phyloP scores from a whole-genome alignment of 1,284 basidiomycete species.

The Papiliotrema flavescens region DNA sequence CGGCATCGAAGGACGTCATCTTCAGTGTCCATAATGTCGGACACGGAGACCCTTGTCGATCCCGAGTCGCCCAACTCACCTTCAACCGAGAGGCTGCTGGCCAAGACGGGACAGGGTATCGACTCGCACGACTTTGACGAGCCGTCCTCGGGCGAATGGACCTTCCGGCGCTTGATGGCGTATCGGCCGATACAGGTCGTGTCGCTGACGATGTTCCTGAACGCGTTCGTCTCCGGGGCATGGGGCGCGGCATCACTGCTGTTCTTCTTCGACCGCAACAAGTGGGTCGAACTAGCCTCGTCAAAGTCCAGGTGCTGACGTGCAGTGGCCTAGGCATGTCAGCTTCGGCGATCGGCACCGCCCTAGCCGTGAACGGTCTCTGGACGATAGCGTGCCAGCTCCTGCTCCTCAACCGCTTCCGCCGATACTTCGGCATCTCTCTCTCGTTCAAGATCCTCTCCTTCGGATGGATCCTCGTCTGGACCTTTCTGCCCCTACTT shows the following conservation, averaged over 20 bases:
- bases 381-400: conserved; percentile 44
- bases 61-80: conserved; percentile 3
- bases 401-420: conserved; percentile 37
- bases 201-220: conserved; percentile 35
- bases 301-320: conserved; percentile 4
- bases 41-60: conserved; percentile 23
- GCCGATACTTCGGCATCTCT: conserved; percentile 31
- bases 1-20: conserved; percentile 6
- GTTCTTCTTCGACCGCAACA: conserved; percentile 42
- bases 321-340: conserved; percentile 41
- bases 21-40: conserved; percentile 9
- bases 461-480: conserved; percentile 38
- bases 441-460: conserved; percentile 36
- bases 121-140: neutral
- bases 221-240: conserved; percentile 40
- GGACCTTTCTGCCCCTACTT: conserved; percentile 35
- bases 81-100: conserved; percentile 10
- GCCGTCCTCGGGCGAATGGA: conserved; percentile 20
- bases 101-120: conserved; percentile 9
- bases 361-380: conserved; percentile 42
- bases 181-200: conserved; percentile 33
- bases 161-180: conserved; percentile 36
- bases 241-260: conserved; percentile 41
- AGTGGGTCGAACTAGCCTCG: conserved; percentile 21
- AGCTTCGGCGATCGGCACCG: conserved; percentile 40